Evolutionary conservation across 495 filamentous ascomycete species (phyloP), one percentile per base, ranked within the genome.

Genomic region (Penicilliopsis zonata): DNA sequence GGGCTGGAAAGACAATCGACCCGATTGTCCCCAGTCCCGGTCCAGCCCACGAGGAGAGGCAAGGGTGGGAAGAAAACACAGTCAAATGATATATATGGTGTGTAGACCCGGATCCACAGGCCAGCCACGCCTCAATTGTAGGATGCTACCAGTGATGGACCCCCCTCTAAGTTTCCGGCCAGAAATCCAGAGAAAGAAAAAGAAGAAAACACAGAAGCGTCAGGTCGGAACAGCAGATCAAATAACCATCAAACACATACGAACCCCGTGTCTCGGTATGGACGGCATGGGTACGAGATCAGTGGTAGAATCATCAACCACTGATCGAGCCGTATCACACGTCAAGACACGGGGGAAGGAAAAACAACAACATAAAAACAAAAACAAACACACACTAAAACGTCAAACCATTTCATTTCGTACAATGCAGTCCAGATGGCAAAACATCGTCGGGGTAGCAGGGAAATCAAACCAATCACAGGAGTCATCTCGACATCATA

Each of bases 401-500:
- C 13, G 16, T 30, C 7, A 30, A 31, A 31, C 30, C 19, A 12
- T 28, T 3, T 37, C 41, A 43, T 47, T 40, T 48, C 49, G 44
- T 45, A 49, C 41, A 43, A 53, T 46, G 39, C 50, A 44, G 42
- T 40, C 35, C 48, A 39, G 37, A 39, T 22, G 44, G 38, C 10
- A 35, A 31, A 50, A 26, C 31, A 44, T 46, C 39, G 46, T 34
- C 28, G 33, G 21, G 34, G 22, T 23, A 34, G 21, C 33, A 23
- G 33, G 38, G 17, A 41, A 35, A 34, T 30, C 28, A 41, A 31
- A 24, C 24, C 10, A 30, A 33, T 38, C 30, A 40, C 34, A 37
- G 34, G 42, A 31, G 45, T 59, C 58, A 47, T 59, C 44, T 47
- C 47, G 51, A 48, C 49, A 43, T 52, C 50, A 47, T 41, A 46